phyloP scores from a whole-genome alignment of 768 basidiomycete genomes.

The Mycena kentingensis region DNA sequence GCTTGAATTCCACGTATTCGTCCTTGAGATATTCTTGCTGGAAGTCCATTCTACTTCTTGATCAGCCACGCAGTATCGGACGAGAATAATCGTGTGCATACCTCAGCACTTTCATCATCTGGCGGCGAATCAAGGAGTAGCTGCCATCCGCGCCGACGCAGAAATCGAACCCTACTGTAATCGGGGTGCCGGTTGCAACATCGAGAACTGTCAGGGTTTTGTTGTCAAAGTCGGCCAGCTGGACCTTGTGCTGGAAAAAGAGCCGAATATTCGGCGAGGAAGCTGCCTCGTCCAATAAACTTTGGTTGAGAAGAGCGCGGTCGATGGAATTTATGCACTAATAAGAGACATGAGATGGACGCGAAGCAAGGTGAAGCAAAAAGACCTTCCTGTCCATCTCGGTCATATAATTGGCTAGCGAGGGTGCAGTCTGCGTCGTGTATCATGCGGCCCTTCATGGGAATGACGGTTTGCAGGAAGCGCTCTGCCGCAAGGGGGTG shows the following conservation, averaged over 20 bases:
- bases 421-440: conserved; percentile 72
- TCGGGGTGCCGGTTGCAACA: conserved; percentile 41
- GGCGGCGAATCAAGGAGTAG: conserved; percentile 85
- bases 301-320: conserved; percentile 83
- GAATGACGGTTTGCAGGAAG: conserved; percentile 80
- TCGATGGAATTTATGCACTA: conserved; percentile 96
- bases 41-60: conserved; percentile 79
- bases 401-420: conserved; percentile 88
- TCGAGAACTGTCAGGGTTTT: conserved; percentile 58
- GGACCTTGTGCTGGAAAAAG: conserved; percentile 82
- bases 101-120: conserved; percentile 96
- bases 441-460: conserved; percentile 96
- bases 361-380: conserved; percentile 17
- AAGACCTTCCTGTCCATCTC: conserved; percentile 75
- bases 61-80: conserved; percentile 24
- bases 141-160: conserved; percentile 94
- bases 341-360: conserved; percentile 29
- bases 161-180: conserved; percentile 64
- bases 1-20: conserved; percentile 95
- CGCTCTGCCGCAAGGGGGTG: conserved; percentile 68
- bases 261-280: conserved; percentile 61
- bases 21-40: conserved; percentile 94
- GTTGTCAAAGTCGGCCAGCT: conserved; percentile 72
- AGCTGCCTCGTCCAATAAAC: conserved; percentile 77
- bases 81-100: conserved; percentile 42